Evolutionary conservation across 2,329 filamentous ascomycete species (phyloP).

Genomic region (Fusarium chlamydosporum): DNA sequence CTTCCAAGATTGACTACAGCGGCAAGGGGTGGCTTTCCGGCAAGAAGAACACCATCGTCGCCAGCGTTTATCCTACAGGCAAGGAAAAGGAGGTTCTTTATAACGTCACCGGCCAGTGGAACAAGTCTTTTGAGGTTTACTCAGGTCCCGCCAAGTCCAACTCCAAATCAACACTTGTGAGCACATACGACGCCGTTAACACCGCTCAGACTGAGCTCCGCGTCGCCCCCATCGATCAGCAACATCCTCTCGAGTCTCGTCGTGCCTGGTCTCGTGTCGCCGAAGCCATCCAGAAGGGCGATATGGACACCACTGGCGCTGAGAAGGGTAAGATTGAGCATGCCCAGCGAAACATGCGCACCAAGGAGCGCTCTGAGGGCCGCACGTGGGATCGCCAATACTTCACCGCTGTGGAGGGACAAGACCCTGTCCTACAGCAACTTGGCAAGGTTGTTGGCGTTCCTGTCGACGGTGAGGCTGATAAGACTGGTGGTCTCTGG

Average conservation of each 20-base stretch:
- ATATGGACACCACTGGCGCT: constrained; percentile 82
- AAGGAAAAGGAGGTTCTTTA: constrained; percentile 82
- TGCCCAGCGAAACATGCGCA: constrained; percentile 81
- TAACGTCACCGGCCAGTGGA: constrained; percentile 93
- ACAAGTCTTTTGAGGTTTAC: constrained; percentile 82
- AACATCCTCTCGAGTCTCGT: constrained; percentile 89
- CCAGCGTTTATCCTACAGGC: constrained; percentile 78
- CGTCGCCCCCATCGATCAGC: constrained; percentile 79
- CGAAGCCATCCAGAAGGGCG: constrained; percentile 81
- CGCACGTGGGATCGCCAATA: constrained; percentile 86
- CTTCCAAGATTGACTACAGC: constrained; percentile 90
- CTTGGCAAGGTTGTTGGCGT: constrained; percentile 65
- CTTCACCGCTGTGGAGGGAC: constrained; percentile 71
- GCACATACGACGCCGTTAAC: constrained; percentile 72
- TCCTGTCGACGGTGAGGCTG: constrained; percentile 66
- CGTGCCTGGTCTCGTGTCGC: constrained; percentile 91
- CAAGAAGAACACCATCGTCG: constrained; percentile 93
- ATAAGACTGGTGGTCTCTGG: constrained; percentile 74
- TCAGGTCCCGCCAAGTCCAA: constrained; percentile 70
- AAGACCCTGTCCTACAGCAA: constrained; percentile 61
- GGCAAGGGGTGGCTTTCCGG: constrained; percentile 95
- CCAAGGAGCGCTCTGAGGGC: constrained; percentile 80
- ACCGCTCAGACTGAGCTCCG: constrained; percentile 75
- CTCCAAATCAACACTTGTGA: constrained; percentile 64
- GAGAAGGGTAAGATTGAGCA: constrained; percentile 95